Conservation (phyloP, 164 flowering plant species). For the Saururus chinensis region DNA sequence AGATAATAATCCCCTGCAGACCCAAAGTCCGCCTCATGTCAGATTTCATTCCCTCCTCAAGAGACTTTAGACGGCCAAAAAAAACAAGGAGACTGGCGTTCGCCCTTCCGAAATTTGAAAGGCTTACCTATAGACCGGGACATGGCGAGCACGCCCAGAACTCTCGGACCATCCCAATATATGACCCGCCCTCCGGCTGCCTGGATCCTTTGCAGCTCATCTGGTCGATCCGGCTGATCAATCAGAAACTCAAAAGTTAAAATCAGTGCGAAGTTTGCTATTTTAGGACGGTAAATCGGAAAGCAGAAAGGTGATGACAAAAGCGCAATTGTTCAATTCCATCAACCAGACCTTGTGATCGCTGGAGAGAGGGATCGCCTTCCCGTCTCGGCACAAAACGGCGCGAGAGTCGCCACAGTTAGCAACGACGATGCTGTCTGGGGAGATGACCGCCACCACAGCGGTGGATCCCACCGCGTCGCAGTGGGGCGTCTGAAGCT, state of each 20-base stretch:
- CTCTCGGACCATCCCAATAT: slow-evolving; percentile 70
- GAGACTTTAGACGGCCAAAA: too few relatives aligned
- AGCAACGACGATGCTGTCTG: slow-evolving; percentile 58
- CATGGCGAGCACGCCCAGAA: slow-evolving; percentile 76
- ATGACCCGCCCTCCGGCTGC: slow-evolving; percentile 69
- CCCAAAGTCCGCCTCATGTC: neutral
- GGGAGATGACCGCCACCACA: slow-evolving; percentile 62
- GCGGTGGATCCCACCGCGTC: slow-evolving; percentile 94
- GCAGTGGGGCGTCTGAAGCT: slow-evolving; percentile 63
- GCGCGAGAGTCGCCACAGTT: slow-evolving; percentile 93
- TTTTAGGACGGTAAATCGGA: too few relatives aligned
- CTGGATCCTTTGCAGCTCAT: slow-evolving; percentile 58
- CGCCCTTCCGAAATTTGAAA: too few relatives aligned
- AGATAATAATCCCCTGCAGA: slow-evolving; percentile 49
- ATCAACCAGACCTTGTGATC: slow-evolving; percentile 57
- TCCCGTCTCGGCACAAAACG: slow-evolving; percentile 63
- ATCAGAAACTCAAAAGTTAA: too few relatives aligned
- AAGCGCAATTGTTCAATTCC: neutral
- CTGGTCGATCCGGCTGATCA: slow-evolving; percentile 71
- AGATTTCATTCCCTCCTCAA: too few relatives aligned
- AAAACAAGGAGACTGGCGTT: too few relatives aligned
- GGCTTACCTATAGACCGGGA: slow-evolving; percentile 57
- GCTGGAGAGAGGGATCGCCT: slow-evolving; percentile 44
- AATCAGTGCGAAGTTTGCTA: neutral
- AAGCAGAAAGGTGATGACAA: too few relatives aligned